Evolutionary conservation across 2,329 filamentous ascomycete genomes (phyloP).

Genomic region (Colletotrichum echinochloae): DNA sequence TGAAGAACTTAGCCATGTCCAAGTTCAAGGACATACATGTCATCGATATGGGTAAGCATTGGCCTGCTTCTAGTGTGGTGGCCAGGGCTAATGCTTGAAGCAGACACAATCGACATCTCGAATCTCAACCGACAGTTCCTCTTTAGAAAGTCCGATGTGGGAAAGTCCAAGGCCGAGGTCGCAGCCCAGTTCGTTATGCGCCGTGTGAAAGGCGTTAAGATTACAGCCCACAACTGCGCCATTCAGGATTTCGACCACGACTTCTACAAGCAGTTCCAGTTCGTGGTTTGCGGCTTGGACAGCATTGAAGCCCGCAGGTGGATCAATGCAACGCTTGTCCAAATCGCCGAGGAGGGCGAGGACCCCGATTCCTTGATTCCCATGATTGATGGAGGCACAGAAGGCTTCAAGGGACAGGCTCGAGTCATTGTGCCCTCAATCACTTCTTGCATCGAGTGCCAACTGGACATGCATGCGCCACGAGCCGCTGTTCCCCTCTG

Average conservation of each 20-base stretch:
- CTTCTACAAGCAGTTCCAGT: conserved; percentile 97
- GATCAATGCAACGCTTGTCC: conserved; percentile 95
- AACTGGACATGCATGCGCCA: conserved; percentile 98
- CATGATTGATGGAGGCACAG: conserved; percentile 94
- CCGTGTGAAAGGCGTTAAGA: conserved; percentile 89
- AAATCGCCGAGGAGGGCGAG: conserved; percentile 83
- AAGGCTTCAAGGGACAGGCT: conserved; percentile 98
- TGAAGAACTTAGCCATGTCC: conserved; percentile 95
- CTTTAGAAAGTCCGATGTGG: conserved; percentile 91
- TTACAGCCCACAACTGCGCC: conserved; percentile 92
- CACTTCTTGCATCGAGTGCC: conserved; percentile 97
- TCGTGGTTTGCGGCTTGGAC: conserved; percentile 94
- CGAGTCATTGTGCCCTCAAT: conserved; percentile 92
- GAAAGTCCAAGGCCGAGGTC: conserved; percentile 92
- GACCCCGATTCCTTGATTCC: conserved; percentile 91
- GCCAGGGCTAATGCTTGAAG: conserved; percentile 21
- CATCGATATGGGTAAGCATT: conserved; percentile 90
- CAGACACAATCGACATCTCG: conserved; percentile 97
- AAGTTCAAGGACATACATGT: conserved; percentile 98
- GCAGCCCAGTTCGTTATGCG: conserved; percentile 92
- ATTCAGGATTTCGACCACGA: conserved; percentile 97
- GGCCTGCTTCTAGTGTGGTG: background rate
- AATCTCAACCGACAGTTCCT: conserved; percentile 98
- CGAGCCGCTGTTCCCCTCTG: conserved; percentile 95
- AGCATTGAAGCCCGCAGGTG: conserved; percentile 97